Conservation (phyloP, 2,329 filamentous ascomycete genomes). For the Trichoderma arundinaceum region DNA sequence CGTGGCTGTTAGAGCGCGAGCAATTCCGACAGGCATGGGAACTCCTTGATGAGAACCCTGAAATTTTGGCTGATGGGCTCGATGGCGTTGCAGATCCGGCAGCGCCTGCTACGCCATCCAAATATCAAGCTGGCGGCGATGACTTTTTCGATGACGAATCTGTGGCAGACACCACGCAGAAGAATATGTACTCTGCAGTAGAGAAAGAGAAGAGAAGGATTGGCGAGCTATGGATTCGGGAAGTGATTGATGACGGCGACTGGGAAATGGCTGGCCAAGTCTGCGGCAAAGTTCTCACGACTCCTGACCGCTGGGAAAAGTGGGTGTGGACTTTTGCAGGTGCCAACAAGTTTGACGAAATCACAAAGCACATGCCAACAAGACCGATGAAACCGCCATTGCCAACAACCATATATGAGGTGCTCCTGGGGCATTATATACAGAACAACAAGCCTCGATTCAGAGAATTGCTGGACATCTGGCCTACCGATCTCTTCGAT, state of each 20-base stretch:
- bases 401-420: constrained; percentile 82
- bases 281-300: constrained; percentile 81
- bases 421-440: constrained; percentile 88
- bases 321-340: constrained; percentile 94
- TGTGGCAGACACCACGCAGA: constrained; percentile 62
- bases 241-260: constrained; percentile 74
- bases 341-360: constrained; percentile 85
- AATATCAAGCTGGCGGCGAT: constrained; percentile 50
- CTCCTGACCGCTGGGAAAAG: constrained; percentile 85
- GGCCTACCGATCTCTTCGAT: constrained; percentile 85
- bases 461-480: constrained; percentile 77
- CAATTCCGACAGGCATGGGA: constrained; percentile 88
- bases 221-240: constrained; percentile 91
- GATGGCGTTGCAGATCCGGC: constrained; percentile 50
- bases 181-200: constrained; percentile 65
- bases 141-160: constrained; percentile 76
- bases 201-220: constrained; percentile 90
- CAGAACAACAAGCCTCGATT: constrained; percentile 76
- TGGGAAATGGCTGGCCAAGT: constrained; percentile 81
- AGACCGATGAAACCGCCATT: constrained; percentile 79
- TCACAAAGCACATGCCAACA: constrained; percentile 80
- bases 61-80: constrained; percentile 59
- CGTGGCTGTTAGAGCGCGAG: constrained; percentile 82
- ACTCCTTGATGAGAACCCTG: constrained; percentile 85
- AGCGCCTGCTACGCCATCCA: constrained; percentile 50